Percentiles rank a stretch among this genome's conserved stretches.
Evolutionary conservation across 768 basidiomycete species (phyloP).

Genomic region (Russula olivacea): DNA sequence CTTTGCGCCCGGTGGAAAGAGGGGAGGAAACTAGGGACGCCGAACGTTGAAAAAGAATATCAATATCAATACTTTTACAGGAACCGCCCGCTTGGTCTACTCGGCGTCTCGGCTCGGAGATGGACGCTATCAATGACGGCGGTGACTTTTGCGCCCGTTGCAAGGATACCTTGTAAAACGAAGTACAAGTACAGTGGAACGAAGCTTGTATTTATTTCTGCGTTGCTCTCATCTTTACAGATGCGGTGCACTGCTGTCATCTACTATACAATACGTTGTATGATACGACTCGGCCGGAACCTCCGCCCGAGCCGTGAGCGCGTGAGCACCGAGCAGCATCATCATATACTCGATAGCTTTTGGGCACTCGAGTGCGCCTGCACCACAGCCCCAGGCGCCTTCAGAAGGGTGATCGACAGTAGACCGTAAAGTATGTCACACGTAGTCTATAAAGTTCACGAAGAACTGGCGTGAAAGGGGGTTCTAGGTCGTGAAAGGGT

Average conservation of each 20-base stretch:
- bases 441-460: neutral
- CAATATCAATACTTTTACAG: neutral
- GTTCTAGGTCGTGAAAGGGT: conserved; percentile 17
- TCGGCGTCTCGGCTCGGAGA: neutral
- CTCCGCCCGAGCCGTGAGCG: neutral
- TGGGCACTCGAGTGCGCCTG: neutral
- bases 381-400: neutral
- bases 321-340: neutral
- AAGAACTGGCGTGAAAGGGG: conserved; percentile 16
- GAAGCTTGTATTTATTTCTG: neutral
- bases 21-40: neutral
- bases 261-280: neutral
- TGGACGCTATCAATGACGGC: neutral
- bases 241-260: neutral
- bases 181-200: neutral
- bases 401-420: neutral
- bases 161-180: conserved; percentile 16
- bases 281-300: neutral
- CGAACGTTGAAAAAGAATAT: neutral
- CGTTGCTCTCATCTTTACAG: neutral
- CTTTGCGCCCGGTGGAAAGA: conserved; percentile 8
- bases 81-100: neutral
- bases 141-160: neutral
- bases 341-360: neutral
- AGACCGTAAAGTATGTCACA: neutral